Base-by-base conservation (phyloP, 1,139 yeast genomes). In the Geotrichum europaeum region DNA sequence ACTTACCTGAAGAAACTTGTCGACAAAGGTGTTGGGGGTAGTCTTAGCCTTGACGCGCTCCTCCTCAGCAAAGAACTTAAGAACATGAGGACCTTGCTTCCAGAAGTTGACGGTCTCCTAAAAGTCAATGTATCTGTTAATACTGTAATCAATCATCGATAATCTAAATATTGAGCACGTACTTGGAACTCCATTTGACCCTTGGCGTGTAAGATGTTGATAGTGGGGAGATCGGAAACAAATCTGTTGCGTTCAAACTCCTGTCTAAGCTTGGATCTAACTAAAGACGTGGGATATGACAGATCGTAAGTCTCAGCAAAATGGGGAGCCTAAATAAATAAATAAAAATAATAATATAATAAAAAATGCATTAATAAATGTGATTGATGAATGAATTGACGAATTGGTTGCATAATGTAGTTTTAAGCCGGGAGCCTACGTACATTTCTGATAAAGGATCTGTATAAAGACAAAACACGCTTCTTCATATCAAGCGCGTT, bases 11-110 rank as follows among this genome's bases (percentile, higher is more conserved):
- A 89, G 81, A 79, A 89, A 89, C 73, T 85, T 85, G 75, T 84
- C 84, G 60, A 89, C 83, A 70, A 89, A 74, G 65, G 71, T 69
- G 60, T 67, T 68, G 13, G 74, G 67, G 63, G 66, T 66, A 58
- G 67, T 66, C 69, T 68, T 71, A 58, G 70, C 67, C 62, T 66
- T 63, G 30, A 75, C 67, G 20, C 66, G 69, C 60, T 81, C 81
- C 73, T 83, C 87, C 69, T 84, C 85, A 68, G 85, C 89, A 69
- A 89, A 89, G 77, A 85, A 89, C 76, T 87, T 84, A 84, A 87
- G 79, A 50, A 89, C 91, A 75, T 89, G 96, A 68, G 94, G 84
- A 71, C 84, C 86, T 78, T 89, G 96, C 75, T 89, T 89, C 96
- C 96, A 89, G 78, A 89, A 89, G 77, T 89, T 89, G 69, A 87